Conservation (phyloP, 495 filamentous ascomycete species). For the Hyaloscypha variabilis region DNA sequence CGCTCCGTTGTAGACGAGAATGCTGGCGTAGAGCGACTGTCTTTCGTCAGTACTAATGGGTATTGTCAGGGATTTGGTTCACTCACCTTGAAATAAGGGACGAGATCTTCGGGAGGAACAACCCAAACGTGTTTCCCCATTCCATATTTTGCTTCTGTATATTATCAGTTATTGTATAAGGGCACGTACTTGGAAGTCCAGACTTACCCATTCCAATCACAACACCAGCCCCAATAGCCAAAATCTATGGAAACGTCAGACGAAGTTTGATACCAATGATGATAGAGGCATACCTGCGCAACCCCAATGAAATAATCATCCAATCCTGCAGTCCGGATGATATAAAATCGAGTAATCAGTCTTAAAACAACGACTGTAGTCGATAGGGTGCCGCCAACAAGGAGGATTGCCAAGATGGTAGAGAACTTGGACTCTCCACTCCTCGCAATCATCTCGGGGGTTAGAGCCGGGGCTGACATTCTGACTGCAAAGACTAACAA, state of each 20-base stretch:
- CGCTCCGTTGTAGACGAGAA: not conserved
- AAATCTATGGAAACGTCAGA: not conserved
- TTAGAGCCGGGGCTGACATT: not conserved
- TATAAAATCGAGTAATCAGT: constrained; percentile 2
- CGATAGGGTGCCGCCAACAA: not conserved
- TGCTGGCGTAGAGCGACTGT: not conserved
- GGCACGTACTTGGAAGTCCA: not conserved
- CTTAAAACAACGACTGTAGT: not conserved
- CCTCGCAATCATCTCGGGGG: not conserved
- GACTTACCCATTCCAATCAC: not conserved
- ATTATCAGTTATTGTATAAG: not conserved
- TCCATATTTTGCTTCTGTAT: not conserved
- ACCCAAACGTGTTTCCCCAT: constrained; percentile 3
- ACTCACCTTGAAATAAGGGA: not conserved
- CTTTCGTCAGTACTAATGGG: not conserved
- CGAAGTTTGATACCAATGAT: not conserved
- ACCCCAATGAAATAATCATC: constrained; percentile 4
- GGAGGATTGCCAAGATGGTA: not conserved
- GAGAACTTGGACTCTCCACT: not conserved
- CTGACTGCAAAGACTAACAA: not conserved
- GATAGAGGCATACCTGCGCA: not conserved
- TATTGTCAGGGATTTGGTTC: not conserved
- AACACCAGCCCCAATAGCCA: constrained; percentile 3
- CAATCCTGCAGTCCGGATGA: not conserved
- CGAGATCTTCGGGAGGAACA: not conserved